These are phyloP conservation scores for Neckera pumila DNA, from an alignment of 225 moss, liverwort and hornwort genomes.

Conservation along the genomic window DNA sequence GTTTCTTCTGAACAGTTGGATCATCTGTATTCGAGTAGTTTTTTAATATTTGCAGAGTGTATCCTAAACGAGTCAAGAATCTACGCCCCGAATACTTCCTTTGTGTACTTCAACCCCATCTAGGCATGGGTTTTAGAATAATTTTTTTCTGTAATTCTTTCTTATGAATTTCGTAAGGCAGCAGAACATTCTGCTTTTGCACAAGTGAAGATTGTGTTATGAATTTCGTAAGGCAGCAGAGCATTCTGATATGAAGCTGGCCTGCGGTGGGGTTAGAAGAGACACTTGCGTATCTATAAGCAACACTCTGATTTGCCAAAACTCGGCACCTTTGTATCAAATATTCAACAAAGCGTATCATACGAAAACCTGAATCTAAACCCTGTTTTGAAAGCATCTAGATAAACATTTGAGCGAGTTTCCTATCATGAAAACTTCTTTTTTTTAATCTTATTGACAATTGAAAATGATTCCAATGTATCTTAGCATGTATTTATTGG, in stretches of 20 bases:
- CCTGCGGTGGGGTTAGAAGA: neutral
- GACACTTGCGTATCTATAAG: neutral
- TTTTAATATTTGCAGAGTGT: conserved; percentile 23
- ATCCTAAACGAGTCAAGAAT: conserved; percentile 14
- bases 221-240: neutral
- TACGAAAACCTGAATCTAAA: neutral
- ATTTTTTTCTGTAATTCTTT: neutral
- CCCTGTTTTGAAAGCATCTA: no score
- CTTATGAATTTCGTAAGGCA: neutral
- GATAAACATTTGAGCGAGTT: neutral
- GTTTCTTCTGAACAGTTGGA: conserved; percentile 8
- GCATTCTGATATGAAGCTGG: neutral
- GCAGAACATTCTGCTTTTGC: neutral
- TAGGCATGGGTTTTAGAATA: neutral
- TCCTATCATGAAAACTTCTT: no score
- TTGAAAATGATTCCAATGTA: neutral
- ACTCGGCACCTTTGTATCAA: neutral
- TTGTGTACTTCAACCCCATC: neutral
- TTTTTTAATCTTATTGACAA: accelerated
- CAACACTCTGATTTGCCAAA: neutral
- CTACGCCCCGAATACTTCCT: neutral
- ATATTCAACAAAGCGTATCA: neutral
- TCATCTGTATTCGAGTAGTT: conserved; percentile 5
- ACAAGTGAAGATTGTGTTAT: neutral
- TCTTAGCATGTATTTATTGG: neutral